Percentiles rank a stretch among this genome's conserved stretches.
Conservation (phyloP, 2,329 filamentous ascomycete species). For the Fusarium compactum region DNA sequence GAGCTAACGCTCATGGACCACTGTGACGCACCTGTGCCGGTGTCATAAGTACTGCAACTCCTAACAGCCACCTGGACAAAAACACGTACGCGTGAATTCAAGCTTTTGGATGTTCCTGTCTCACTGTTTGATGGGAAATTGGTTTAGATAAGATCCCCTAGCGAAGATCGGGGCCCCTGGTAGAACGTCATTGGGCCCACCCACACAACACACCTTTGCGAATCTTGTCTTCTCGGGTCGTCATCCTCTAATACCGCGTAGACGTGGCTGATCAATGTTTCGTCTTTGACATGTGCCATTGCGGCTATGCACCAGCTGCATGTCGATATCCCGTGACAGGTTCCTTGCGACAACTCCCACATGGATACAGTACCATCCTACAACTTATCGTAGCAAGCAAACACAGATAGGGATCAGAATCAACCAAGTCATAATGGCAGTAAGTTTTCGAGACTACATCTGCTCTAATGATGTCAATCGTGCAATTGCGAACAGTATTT, state of each 20-base stretch:
- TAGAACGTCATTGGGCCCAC: conserved; percentile 37
- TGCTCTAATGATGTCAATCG: neutral
- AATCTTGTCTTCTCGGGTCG: conserved; percentile 3
- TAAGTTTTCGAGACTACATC: neutral
- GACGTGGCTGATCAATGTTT: conserved; percentile 13
- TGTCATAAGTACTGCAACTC: neutral
- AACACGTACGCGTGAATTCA: neutral
- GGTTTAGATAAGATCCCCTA: conserved; percentile 22
- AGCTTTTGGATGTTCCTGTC: conserved; percentile 4
- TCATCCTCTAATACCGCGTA: conserved; percentile 2
- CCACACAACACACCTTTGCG: neutral
- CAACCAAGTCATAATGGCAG: neutral
- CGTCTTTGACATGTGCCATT: conserved; percentile 26
- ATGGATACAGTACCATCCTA: no score
- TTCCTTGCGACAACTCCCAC: neutral
- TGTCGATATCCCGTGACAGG: neutral
- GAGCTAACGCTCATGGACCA: neutral
- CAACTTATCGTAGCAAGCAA: neutral
- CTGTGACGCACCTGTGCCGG: neutral
- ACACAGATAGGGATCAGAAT: neutral
- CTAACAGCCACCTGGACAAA: conserved; percentile 1
- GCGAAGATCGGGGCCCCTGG: conserved; percentile 16
- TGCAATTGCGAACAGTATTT: neutral
- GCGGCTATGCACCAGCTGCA: neutral
- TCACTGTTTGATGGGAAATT: conserved; percentile 25